Base-by-base conservation (phyloP, 768 basidiomycete genomes). In the Cyclocybe cylindracea region DNA sequence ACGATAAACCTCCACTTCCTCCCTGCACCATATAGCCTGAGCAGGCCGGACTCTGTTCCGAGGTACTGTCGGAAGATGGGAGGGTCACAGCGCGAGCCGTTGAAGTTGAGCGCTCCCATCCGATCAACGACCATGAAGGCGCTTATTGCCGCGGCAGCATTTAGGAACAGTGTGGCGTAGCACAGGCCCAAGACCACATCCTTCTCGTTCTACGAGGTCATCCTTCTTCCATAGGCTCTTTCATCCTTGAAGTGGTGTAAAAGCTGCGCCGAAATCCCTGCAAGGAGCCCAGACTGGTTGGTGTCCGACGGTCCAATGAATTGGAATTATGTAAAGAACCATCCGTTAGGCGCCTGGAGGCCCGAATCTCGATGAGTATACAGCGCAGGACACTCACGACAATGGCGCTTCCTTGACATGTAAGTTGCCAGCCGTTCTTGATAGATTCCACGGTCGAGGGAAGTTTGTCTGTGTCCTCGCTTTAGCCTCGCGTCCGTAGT, bases 71-170 rank as follows among this genome's bases (percentile, higher is more conserved):
- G n/a, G 19, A 35, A 16, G n/a, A 13, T 5, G 11, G 41, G 32
- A 24, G 14, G 36, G 8, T 41, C 32, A 14, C 37, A 16, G 13
- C 37, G 6, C 50, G 39, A 44, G 32, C 29, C 38, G 39, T 32
- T 9, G 24, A 11, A 14, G 18, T 19, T 16, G 29, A 33, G 29
- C 16, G 31, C 35, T 4, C 54, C 54, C 37, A 55, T 35, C 33
- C 51, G 51, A 34, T 58, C 57, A 31, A 52, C 55, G 19, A 58
- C 36, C 9, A 58, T 46, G 37, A 58, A 58, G 6, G 54, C 45
- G 32, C 38, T 47, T 29, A 59, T 44, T 5, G 51, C 48, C 10
- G 58, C 50, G 5, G 37, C 53, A 7, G 56, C 48, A 44, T 50
- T 59, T 39, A 59, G 39, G 39, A 59, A 51, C n/a, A 59, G 13